Evolutionary conservation across 2,329 filamentous ascomycete genomes (phyloP).

Genomic region (Ophiocordyceps camponoti-rufipedis): DNA sequence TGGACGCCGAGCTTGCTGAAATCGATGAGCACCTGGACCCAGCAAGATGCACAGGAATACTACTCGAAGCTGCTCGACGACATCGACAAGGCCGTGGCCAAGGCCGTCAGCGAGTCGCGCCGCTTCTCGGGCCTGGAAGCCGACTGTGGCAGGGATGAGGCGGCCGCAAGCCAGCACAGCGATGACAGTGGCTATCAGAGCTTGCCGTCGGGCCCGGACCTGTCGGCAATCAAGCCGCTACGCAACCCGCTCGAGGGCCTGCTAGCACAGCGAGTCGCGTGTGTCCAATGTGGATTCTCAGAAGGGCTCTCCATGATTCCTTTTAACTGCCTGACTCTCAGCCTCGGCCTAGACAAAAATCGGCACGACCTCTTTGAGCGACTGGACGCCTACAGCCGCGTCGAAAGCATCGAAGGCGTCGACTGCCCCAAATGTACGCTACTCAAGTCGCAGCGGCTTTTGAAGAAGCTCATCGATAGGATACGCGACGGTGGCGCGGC

Average conservation of each 20-base stretch:
- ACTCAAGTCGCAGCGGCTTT: slow-evolving; percentile 31
- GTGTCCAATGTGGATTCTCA: slow-evolving; percentile 67
- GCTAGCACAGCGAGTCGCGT: slow-evolving; percentile 75
- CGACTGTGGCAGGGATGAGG: slow-evolving; percentile 21
- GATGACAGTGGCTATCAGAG: slow-evolving; percentile 41
- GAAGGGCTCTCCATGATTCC: slow-evolving; percentile 81
- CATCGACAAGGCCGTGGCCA: slow-evolving; percentile 57
- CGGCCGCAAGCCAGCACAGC: slow-evolving; percentile 27
- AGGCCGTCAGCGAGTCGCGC: slow-evolving; percentile 17
- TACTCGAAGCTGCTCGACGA: slow-evolving; percentile 79
- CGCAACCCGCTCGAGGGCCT: slow-evolving; percentile 76
- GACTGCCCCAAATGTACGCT: slow-evolving; percentile 87
- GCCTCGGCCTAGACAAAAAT: slow-evolving; percentile 43
- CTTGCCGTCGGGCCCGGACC: slow-evolving; percentile 17
- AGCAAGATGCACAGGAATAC: slow-evolving; percentile 96
- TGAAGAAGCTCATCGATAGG: slow-evolving; percentile 27
- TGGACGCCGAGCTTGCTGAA: slow-evolving; percentile 74
- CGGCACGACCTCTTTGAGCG: slow-evolving; percentile 60
- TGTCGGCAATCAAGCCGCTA: slow-evolving; percentile 18
- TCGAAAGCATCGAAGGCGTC: slow-evolving; percentile 77
- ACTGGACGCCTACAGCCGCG: slow-evolving; percentile 64
- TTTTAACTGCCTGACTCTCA: slow-evolving; percentile 85
- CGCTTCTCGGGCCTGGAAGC: slow-evolving; percentile 20
- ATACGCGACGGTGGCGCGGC: slow-evolving; percentile 16
- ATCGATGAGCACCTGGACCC: slow-evolving; percentile 86